phyloP scores from a whole-genome alignment of 2,329 filamentous ascomycete genomes.

The Botryotinia globosa region DNA sequence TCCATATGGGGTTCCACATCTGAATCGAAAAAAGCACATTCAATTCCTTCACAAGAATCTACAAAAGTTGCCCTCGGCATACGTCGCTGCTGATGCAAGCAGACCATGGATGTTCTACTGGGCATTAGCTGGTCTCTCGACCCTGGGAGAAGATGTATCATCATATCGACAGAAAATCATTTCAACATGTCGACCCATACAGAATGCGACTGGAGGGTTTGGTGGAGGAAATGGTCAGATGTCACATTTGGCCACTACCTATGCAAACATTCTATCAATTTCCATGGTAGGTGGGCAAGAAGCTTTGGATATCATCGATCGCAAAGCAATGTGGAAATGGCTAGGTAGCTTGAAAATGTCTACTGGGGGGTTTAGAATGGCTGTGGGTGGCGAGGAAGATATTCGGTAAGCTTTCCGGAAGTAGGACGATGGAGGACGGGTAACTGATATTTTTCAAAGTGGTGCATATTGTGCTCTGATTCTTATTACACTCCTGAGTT shows the following conservation, averaged over 20 bases:
- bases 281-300: slow-evolving; percentile 74
- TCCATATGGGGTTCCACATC: slow-evolving; percentile 66
- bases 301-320: slow-evolving; percentile 72
- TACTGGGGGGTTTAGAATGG: slow-evolving; percentile 87
- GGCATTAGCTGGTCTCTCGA: slow-evolving; percentile 71
- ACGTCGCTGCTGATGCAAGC: slow-evolving; percentile 76
- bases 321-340: slow-evolving; percentile 87
- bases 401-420: slow-evolving; percentile 60
- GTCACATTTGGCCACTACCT: slow-evolving; percentile 85
- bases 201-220: slow-evolving; percentile 82
- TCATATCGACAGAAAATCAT: slow-evolving; percentile 66
- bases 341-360: slow-evolving; percentile 81
- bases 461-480: slow-evolving; percentile 91
- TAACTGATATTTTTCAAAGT: slow-evolving; percentile 45
- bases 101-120: slow-evolving; percentile 95
- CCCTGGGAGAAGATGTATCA: slow-evolving; percentile 71
- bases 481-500: slow-evolving; percentile 75
- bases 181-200: slow-evolving; percentile 74
- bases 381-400: slow-evolving; percentile 84
- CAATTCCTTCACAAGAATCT: slow-evolving; percentile 60
- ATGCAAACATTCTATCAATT: slow-evolving; percentile 77
- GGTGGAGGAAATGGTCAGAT: slow-evolving; percentile 90
- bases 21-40: slow-evolving; percentile 64
- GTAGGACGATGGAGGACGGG: background rate
- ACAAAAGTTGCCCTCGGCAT: slow-evolving; percentile 63